Conservation (phyloP, 164 flowering plant species). For the Pachysandra terminalis region DNA sequence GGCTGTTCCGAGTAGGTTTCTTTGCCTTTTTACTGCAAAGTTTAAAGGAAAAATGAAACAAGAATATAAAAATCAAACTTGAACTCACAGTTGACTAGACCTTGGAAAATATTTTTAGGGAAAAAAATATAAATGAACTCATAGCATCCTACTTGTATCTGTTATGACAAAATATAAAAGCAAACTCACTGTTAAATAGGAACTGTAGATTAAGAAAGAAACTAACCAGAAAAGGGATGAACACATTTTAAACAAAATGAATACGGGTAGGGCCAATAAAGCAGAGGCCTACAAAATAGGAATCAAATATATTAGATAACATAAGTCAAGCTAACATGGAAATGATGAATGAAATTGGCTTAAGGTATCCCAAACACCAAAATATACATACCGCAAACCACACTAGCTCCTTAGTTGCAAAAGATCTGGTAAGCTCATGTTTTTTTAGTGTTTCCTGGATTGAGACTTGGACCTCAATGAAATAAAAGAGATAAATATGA, state of each 20-base stretch:
- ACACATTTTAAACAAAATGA: constrained; percentile 33
- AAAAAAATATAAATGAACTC: not conserved
- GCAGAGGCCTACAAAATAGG: constrained; percentile 66
- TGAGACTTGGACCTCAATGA: constrained; percentile 45
- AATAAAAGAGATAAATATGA: not conserved
- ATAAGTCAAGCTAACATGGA: not conserved
- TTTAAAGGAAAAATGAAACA: not conserved
- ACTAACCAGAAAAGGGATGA: constrained; percentile 56
- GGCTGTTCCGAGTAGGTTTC: constrained; percentile 29
- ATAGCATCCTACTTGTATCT: not conserved
- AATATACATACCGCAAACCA: constrained; percentile 68
- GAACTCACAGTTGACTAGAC: no score
- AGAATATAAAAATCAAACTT: not conserved
- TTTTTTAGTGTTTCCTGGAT: constrained; percentile 49
- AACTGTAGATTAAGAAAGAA: not conserved
- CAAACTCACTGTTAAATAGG: no score
- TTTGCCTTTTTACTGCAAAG: constrained; percentile 43
- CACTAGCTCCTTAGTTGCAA: constrained; percentile 76
- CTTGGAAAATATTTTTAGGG: not conserved
- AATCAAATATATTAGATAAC: not conserved
- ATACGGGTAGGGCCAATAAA: constrained; percentile 63
- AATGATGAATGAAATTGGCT: not conserved
- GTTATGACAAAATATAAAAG: not conserved
- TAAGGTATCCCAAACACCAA: not conserved
- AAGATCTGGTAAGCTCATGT: constrained; percentile 60